phyloP scores from a whole-genome alignment of 2,329 filamentous ascomycete species.

The Dothiorella sarmentorum region DNA sequence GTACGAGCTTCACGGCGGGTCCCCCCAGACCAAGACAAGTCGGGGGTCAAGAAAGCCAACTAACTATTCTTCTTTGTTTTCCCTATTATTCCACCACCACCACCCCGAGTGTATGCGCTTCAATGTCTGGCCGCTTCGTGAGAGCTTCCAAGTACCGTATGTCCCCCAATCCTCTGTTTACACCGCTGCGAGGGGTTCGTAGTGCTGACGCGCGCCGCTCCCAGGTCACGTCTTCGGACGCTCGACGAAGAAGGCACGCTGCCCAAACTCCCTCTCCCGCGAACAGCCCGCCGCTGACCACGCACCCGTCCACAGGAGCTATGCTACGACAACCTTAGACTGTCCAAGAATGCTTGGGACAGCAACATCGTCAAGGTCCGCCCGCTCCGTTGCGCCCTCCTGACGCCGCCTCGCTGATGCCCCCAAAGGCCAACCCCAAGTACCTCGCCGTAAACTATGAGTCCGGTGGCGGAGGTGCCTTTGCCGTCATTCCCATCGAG shows the following conservation, averaged over 20 bases:
- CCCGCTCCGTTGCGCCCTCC: conserved; percentile 26
- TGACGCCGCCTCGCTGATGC: conserved; percentile 27
- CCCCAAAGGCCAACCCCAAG: conserved; percentile 78
- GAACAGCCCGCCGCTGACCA: conserved; percentile 20
- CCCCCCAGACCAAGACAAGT: conserved; percentile 9
- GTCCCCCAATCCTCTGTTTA: conserved; percentile 31
- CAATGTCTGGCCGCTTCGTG: conserved; percentile 69
- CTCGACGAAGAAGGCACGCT: conserved; percentile 72
- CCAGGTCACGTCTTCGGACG: conserved; percentile 98
- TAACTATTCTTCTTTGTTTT: conserved; percentile 10
- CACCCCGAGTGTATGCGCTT: not conserved
- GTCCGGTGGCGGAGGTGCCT: conserved; percentile 89
- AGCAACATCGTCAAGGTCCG: conserved; percentile 95
- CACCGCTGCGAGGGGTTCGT: conserved; percentile 23
- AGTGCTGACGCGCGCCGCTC: conserved; percentile 26
- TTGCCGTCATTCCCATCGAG: conserved; percentile 87
- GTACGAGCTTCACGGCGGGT: conserved; percentile 11
- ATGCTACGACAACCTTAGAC: conserved; percentile 97
- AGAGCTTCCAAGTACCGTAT: conserved; percentile 71
- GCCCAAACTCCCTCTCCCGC: not conserved
- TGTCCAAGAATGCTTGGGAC: conserved; percentile 98
- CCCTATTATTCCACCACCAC: not conserved
- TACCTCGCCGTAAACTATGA: conserved; percentile 99
- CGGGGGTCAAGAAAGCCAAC: conserved; percentile 15
- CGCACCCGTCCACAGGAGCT: conserved; percentile 58